These are phyloP conservation scores for Pichia exigua DNA, from an alignment of 805 yeast genomes.

Conservation along the genomic window DNA sequence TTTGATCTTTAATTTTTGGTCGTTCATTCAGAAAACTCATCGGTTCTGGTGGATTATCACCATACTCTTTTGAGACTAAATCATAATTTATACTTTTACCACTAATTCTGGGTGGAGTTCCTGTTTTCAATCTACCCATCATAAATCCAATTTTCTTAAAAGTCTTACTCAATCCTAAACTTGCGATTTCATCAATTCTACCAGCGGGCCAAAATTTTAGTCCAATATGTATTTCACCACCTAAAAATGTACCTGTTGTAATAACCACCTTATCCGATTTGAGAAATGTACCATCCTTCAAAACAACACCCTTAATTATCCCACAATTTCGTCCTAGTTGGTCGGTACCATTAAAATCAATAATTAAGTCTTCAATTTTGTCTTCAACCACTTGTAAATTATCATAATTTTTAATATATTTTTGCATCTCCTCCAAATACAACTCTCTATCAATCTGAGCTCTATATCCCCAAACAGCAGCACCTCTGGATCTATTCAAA, in stretches of 20 bases:
- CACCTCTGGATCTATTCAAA: slow-evolving; percentile 79
- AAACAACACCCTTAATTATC: slow-evolving; percentile 58
- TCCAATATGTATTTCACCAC: slow-evolving; percentile 94
- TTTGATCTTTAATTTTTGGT: slow-evolving; percentile 54
- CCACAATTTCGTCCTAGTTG: slow-evolving; percentile 38
- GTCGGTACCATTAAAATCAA: slow-evolving; percentile 30
- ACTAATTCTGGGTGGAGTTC: slow-evolving; percentile 90
- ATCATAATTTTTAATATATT: slow-evolving; percentile 44
- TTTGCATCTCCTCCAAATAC: slow-evolving; percentile 75
- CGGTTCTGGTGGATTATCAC: slow-evolving; percentile 81
- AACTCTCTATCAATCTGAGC: slow-evolving; percentile 89
- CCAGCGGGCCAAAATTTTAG: slow-evolving; percentile 78
- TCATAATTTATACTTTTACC: slow-evolving; percentile 62
- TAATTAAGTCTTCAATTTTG: slow-evolving; percentile 76
- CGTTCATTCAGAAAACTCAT: slow-evolving; percentile 76
- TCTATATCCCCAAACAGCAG: slow-evolving; percentile 98
- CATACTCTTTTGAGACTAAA: slow-evolving; percentile 58
- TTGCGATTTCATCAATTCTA: slow-evolving; percentile 85
- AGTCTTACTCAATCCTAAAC: slow-evolving; percentile 81
- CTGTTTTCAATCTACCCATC: slow-evolving; percentile 88
- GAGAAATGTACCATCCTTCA: slow-evolving; percentile 58
- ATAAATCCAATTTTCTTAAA: slow-evolving; percentile 69
- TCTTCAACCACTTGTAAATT: slow-evolving; percentile 60
- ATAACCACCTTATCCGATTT: slow-evolving; percentile 65
- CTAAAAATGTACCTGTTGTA: slow-evolving; percentile 92